These are phyloP conservation scores for Ceratorhiza oryzae-sativae DNA, from an alignment of 1,284 basidiomycete genomes.

Conservation along the genomic window DNA sequence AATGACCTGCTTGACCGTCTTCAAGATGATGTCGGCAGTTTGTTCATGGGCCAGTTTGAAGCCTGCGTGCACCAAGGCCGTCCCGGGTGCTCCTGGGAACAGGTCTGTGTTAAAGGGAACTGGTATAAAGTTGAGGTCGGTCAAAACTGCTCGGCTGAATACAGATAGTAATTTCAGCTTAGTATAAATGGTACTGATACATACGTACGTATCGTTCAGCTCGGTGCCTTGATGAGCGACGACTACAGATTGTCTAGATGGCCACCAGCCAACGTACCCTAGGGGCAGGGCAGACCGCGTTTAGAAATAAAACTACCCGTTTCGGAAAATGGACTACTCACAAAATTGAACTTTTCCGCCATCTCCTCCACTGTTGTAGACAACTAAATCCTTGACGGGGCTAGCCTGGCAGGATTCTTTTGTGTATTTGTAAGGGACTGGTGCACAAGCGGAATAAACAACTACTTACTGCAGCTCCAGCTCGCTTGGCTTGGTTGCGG, in stretches of 20 bases:
- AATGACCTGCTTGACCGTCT: slow-evolving; percentile 12
- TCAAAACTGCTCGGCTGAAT: slow-evolving; percentile 17
- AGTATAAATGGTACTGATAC: too few species aligned
- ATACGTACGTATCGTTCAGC: slow-evolving; percentile 28
- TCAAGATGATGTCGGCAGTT: neutral
- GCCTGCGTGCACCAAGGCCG: slow-evolving; percentile 2
- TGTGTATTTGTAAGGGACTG: neutral
- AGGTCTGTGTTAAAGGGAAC: neutral
- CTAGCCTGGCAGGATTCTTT: slow-evolving; percentile 24
- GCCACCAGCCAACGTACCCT: slow-evolving; percentile 38
- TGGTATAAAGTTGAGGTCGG: neutral
- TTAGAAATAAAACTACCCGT: neutral
- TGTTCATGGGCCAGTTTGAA: slow-evolving; percentile 17
- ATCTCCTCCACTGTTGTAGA: slow-evolving; percentile 29
- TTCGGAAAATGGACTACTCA: neutral
- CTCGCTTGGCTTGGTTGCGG: slow-evolving; percentile 13
- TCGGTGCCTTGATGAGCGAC: slow-evolving; percentile 34
- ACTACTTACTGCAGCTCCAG: slow-evolving; percentile 27
- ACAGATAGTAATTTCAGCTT: too few species aligned
- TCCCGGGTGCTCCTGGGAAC: slow-evolving; percentile 13
- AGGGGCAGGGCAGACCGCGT: neutral
- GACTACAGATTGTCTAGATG: slow-evolving; percentile 22
- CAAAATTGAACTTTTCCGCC: slow-evolving; percentile 17
- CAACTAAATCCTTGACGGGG: slow-evolving; percentile 25
- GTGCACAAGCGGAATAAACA: too few species aligned